Evolutionary conservation across 495 filamentous ascomycete genomes (phyloP), one percentile per base, ranked within the genome.

Genomic region (Penicillium samsonianum): DNA sequence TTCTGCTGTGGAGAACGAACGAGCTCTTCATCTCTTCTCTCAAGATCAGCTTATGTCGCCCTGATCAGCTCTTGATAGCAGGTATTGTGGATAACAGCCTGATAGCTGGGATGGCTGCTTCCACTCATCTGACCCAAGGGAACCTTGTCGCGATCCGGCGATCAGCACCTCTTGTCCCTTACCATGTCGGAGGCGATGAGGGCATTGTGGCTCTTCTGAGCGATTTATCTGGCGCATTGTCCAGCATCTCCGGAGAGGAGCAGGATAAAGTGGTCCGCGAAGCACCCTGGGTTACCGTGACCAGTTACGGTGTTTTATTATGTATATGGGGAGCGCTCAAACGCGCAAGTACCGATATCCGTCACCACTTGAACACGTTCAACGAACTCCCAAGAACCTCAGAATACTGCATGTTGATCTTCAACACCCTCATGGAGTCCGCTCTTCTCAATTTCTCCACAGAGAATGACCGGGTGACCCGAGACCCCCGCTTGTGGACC

Each of bases 81-180:
- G 56, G 56, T n/a, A 59, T 59, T 53, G 56, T 59, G 38, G 56
- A 59, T 45, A 59, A 59, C 33, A 59, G 40, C 26, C 38, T 59
- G 49, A 59, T 59, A 22, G 56, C 56, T 33, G 56, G 56, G 19
- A 42, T 59, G 56, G 56, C 56, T 31, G 50, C 56, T 23, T 52
- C 56, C 23, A 59, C 56, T 45, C 56, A 59, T 26, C 33, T 59
- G 30, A 59, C 38, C n/a, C 56, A 52, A 31, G 56, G 56, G 14
- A 52, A 52, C 6, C 50, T 52, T 40, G 38, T 53, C 25, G 49
- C 56, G 26, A 45, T 53, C 25, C 44, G 56, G 28, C 56, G 56
- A 38, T 59, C 56, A 42, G 37, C 48, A 17, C 47, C 56, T 23
- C 40, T 46, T 31, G 49, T 59, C 10, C 33, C 38, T 44, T 49